phyloP scores from a whole-genome alignment of 106 monocot species.

The Dendrobium chrysotoxum region DNA sequence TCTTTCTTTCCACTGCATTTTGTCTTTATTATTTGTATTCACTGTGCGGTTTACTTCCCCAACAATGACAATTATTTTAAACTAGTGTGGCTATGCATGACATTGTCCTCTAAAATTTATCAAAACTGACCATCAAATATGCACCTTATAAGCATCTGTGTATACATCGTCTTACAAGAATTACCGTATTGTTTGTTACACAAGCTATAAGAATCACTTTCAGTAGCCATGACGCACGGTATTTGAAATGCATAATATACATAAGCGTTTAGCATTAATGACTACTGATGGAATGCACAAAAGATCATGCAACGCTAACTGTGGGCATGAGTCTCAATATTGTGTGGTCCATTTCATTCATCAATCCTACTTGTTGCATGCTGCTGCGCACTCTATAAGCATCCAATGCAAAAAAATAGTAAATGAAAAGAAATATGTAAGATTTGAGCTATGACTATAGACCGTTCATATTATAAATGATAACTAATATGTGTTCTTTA shows the following conservation, averaged over 20 bases:
- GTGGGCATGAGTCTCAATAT: too few species aligned
- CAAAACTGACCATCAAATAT: not conserved
- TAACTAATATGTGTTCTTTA: not conserved
- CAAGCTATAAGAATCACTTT: not conserved
- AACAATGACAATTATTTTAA: not conserved
- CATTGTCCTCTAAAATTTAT: not conserved
- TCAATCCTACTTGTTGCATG: not conserved
- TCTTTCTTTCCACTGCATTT: too few species aligned
- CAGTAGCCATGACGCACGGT: not conserved
- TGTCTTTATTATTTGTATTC: too few species aligned
- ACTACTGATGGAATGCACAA: not conserved
- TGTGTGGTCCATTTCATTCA: too few species aligned
- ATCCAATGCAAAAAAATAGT: not conserved
- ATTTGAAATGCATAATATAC: constrained; percentile 1
- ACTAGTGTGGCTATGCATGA: not conserved
- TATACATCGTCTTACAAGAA: not conserved
- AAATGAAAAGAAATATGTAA: not conserved
- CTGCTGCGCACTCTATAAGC: not conserved
- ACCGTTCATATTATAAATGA: not conserved
- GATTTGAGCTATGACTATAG: not conserved
- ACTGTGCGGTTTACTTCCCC: too few species aligned
- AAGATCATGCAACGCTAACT: not conserved
- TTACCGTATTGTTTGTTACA: not conserved
- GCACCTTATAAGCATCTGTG: not conserved
- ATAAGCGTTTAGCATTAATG: not conserved